phyloP scores from a whole-genome alignment of 768 basidiomycete species.

The Stropharia rugosoannulata region DNA sequence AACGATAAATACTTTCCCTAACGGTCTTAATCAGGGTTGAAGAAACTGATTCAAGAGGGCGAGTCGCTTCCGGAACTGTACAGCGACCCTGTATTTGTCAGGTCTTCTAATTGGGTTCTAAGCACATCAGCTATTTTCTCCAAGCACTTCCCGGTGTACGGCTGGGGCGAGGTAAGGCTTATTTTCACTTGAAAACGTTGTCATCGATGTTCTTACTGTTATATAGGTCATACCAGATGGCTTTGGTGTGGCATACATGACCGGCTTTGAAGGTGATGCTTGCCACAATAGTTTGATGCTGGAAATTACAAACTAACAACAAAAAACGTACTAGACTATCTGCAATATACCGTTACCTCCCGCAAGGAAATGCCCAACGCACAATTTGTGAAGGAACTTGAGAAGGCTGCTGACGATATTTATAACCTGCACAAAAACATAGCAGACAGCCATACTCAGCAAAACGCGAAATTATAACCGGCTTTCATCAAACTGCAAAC shows the following conservation, averaged over 20 bases:
- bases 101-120: constrained; percentile 81
- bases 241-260: constrained; percentile 94
- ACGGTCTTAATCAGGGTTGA: constrained; percentile 53
- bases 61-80: constrained; percentile 72
- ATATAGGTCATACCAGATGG: constrained; percentile 78
- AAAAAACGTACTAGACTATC: constrained; percentile 48
- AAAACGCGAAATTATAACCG: constrained; percentile 29
- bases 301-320: not conserved
- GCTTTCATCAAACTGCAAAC: not conserved
- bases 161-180: constrained; percentile 74
- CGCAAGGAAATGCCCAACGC: constrained; percentile 81
- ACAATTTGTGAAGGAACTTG: constrained; percentile 70
- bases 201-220: constrained; percentile 10
- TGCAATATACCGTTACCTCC: constrained; percentile 89
- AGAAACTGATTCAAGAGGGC: constrained; percentile 58
- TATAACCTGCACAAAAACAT: constrained; percentile 51
- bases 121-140: constrained; percentile 90
- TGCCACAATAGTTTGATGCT: constrained; percentile 5
- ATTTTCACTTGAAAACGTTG: not conserved
- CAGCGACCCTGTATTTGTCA: constrained; percentile 68
- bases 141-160: constrained; percentile 81
- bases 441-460: constrained; percentile 19
- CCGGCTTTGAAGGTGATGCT: constrained; percentile 72
- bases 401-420: constrained; percentile 61
- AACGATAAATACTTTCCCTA: not conserved